A percentile compares a stretch with the other conserved stretches of the same genome.
These are phyloP conservation scores for Colletotrichum endophyticum DNA, from an alignment of 2,329 filamentous ascomycete genomes.

Conservation along the genomic window DNA sequence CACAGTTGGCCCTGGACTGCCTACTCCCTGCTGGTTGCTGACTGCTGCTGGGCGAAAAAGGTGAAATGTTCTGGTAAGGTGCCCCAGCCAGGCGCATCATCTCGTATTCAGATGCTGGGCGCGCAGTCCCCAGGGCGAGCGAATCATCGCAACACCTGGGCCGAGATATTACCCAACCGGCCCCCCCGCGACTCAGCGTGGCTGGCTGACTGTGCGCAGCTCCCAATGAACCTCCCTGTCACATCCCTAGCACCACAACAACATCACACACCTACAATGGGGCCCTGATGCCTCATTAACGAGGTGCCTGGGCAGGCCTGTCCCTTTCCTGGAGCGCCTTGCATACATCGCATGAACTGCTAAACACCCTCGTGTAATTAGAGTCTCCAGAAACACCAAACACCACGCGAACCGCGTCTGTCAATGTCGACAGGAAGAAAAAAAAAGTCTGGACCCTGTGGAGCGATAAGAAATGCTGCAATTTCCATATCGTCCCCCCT, in stretches of 20 bases:
- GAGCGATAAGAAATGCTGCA: background rate
- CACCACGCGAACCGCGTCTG: background rate
- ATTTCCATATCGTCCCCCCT: background rate
- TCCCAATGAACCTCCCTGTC: conserved; percentile 3
- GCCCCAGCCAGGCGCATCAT: background rate
- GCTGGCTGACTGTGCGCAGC: conserved; percentile 5
- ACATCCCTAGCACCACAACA: background rate
- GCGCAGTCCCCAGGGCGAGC: background rate
- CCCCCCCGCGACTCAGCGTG: background rate
- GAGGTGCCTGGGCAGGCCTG: background rate
- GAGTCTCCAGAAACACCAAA: background rate
- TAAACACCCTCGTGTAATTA: background rate
- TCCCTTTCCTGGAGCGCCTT: background rate
- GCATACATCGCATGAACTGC: background rate
- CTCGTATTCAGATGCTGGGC: conserved; percentile 6
- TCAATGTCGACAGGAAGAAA: background rate
- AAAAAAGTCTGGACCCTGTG: background rate
- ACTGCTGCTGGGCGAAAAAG: background rate
- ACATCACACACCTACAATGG: background rate
- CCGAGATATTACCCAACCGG: background rate
- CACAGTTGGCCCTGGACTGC: background rate
- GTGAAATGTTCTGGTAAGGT: background rate
- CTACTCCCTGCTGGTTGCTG: background rate
- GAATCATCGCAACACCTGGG: background rate
- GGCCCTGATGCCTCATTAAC: background rate